Percentiles rank a stretch among this genome's conserved stretches.
Evolutionary conservation across 2,329 filamentous ascomycete species (phyloP).

Genomic region (Xylariaceae sp.): DNA sequence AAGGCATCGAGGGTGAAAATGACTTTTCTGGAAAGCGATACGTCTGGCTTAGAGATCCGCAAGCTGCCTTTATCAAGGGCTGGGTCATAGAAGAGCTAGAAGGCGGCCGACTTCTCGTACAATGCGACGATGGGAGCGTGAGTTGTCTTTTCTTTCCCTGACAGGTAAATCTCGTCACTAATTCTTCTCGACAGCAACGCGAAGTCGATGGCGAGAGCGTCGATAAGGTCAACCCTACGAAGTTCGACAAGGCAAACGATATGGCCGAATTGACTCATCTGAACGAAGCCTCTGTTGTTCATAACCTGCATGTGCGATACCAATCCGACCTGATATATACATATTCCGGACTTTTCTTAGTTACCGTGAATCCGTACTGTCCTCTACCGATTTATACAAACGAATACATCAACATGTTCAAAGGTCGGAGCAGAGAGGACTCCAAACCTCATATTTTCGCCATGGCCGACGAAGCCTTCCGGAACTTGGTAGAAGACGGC

Average conservation of each 20-base stretch:
- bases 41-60: constrained; percentile 89
- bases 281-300: constrained; percentile 95
- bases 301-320: constrained; percentile 93
- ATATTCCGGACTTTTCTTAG: constrained; percentile 93
- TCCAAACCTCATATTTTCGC: constrained; percentile 97
- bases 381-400: constrained; percentile 91
- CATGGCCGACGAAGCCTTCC: constrained; percentile 94
- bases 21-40: constrained; percentile 99
- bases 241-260: constrained; percentile 98
- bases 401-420: constrained; percentile 98
- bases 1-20: constrained; percentile 90
- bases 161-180: constrained; percentile 16
- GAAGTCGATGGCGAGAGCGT: constrained; percentile 82
- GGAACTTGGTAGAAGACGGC: constrained; percentile 91
- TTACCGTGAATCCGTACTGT: constrained; percentile 96
- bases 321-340: constrained; percentile 97
- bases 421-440: constrained; percentile 83
- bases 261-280: constrained; percentile 98
- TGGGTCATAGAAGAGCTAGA: constrained; percentile 82
- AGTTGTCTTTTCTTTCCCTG: constrained; percentile 32
- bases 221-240: constrained; percentile 98
- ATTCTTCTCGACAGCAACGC: constrained; percentile 59
- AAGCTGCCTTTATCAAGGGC: constrained; percentile 85
- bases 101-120: constrained; percentile 69
- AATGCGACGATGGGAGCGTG: constrained; percentile 89